Evolutionary conservation across 2,329 filamentous ascomycete genomes (phyloP), one percentile per base, ranked within the genome.

Genomic region (Phoma sp.): DNA sequence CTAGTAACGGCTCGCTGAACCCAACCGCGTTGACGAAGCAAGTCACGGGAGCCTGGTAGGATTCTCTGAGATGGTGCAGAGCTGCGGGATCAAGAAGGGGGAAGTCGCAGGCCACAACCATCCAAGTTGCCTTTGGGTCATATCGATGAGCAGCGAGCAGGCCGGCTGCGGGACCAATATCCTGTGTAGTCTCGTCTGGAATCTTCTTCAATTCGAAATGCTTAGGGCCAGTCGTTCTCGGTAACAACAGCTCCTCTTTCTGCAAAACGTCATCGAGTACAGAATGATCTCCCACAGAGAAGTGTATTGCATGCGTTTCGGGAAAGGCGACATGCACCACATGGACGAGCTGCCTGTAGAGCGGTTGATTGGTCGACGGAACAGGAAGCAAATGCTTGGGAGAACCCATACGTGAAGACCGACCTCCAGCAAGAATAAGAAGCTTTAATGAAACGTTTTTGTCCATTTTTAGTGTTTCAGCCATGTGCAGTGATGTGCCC

Each of bases 71-170:
- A 19, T 50, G 44, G 22, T 22, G 40, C 27, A 53, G 31, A 40
- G 49, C 55, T 37, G 44, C 49, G 12, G 43, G 49, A 15, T 41
- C 33, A 8, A 57, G 43, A 10, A 57, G 24, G 32, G 55, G 49
- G 22, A 53, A 54, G 37, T 57, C 44, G 41, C 55, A 57, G 15
- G 49, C 49, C 8, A 57, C 24, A 5, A 57, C 25, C 10, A 57
- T 24, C 49, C 45, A 57, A 9, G 24, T 32, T 12, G 50, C 49
- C 8, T 19, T 19, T 22, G 49, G 35, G 19, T 46, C 39, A 29
- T 40, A 27, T 12, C 36, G 45, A 25, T 57, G 50, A 22, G 50
- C 49, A 27, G 55, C 43, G n/a, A 52, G 37, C 10, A 57, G 49
- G 13, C 54, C 49, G 4, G 54, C 54, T 32, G 54, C 44, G 4